Evolutionary conservation across 345 rosid genomes (phyloP), one percentile per base, ranked within the genome.

Genomic region (Stellera chamaejasme): DNA sequence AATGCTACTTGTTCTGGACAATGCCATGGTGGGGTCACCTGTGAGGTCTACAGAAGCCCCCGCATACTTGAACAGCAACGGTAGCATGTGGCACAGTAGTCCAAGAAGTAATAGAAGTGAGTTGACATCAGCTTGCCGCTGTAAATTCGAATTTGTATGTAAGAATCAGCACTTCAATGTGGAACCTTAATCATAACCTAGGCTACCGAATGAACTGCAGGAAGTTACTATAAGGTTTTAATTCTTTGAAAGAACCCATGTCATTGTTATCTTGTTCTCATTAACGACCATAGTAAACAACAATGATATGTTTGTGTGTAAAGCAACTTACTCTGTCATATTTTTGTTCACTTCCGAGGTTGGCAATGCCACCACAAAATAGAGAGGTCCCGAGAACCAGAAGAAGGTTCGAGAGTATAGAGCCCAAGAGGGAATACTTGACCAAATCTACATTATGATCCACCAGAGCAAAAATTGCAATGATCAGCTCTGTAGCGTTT

Each of bases 101-200:
- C 69, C 97, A 48, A 92, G 78, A 28, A 88, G 59, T 55, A 92
- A 75, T 67, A 92, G 60, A 61, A 79, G 64, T 32, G 77, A 72
- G 79, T 88, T 92, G 58, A 86, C 96, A 44, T 88, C 97, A 0
- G 97, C 89, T 78, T 92, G 98, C 66, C 72, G 78, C 98, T 92
- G 89, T 62, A 45, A 51, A 60, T 32, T 13, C 43, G 39, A 12
- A 48, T 3, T 10, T 43, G 23, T 19, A 50, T 7, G 7, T 50
- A 44, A 43, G 27, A 6, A 14, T 19, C 28, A 32, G 15, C 12
- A 19, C 28, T 16, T 6, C 27, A 49, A 15, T 0, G 2, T 13
- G 10, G 5, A 32, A 32, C 4, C 9, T 32, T 32, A 32, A 32
- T 4, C 39, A 32, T 32, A 8, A 32, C 39, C 9, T 32, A 0